Percentiles rank a stretch among this genome's conserved stretches.
Evolutionary conservation across 2,329 filamentous ascomycete genomes (phyloP).

Genomic region (Aspergillus udagawae): DNA sequence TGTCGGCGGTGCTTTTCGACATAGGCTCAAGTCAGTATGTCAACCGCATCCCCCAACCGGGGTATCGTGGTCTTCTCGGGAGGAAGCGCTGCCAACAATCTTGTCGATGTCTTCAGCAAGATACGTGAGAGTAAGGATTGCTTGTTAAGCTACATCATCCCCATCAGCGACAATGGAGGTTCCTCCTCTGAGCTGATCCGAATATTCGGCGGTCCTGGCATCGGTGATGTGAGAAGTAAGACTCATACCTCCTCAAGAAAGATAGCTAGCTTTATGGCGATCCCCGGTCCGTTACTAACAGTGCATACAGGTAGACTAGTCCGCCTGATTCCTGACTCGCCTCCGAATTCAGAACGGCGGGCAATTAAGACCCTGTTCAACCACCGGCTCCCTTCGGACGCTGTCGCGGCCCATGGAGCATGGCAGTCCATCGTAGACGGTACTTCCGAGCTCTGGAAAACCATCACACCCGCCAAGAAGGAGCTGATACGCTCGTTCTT

Average conservation of each 20-base stretch:
- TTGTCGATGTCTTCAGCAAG: conserved; percentile 81
- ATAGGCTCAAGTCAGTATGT: conserved; percentile 3
- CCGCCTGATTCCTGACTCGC: conserved; percentile 72
- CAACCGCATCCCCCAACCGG: conserved; percentile 22
- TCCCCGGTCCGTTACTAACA: conserved; percentile 5
- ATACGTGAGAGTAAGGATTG: conserved; percentile 63
- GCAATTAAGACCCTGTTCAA: conserved; percentile 86
- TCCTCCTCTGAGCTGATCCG: conserved; percentile 90
- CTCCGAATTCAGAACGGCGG: conserved; percentile 58
- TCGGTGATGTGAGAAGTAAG: conserved; percentile 72
- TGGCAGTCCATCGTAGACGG: conserved; percentile 90
- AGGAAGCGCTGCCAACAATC: conserved; percentile 87
- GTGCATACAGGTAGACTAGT: conserved; percentile 70
- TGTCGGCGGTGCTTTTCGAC: neutral
- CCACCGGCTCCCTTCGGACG: conserved; percentile 67
- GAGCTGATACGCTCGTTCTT: conserved; percentile 75
- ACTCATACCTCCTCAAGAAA: neutral
- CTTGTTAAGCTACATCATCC: conserved; percentile 78
- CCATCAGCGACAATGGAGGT: conserved; percentile 93
- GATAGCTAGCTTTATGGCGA: neutral
- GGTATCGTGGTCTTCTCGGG: conserved; percentile 86
- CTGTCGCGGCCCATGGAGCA: conserved; percentile 63
- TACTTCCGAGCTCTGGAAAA: conserved; percentile 69
- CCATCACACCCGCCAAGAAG: conserved; percentile 66
- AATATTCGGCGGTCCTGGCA: conserved; percentile 87